Evolutionary conservation across 2,329 filamentous ascomycete genomes (phyloP).

Genomic region (Alternaria longipes): DNA sequence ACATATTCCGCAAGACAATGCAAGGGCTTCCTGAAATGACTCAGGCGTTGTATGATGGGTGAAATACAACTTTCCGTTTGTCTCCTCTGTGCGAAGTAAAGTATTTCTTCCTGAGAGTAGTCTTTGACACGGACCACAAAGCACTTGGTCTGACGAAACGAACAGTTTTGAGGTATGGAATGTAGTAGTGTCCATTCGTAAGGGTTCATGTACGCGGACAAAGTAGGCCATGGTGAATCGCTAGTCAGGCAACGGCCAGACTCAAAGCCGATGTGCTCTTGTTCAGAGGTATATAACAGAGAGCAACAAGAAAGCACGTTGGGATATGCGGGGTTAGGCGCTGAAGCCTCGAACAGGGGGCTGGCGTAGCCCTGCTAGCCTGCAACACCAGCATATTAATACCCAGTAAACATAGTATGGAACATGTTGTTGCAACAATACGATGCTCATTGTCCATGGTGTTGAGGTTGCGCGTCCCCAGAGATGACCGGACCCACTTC

Average conservation of each 20-base stretch:
- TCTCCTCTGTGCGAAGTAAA: not conserved
- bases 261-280: no score
- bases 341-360: no score
- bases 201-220: no score
- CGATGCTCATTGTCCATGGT: constrained; percentile 39
- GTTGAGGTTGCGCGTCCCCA: constrained; percentile 33
- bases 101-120: not conserved
- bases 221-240: no score
- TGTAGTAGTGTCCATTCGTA: not conserved
- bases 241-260: no score
- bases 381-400: no score
- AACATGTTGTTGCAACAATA: not conserved
- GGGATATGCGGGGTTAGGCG: no score
- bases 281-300: no score
- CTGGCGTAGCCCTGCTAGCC: no score
- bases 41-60: not conserved
- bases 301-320: no score
- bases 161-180: not conserved
- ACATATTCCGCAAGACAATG: not conserved
- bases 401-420: no score
- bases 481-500: constrained; percentile 11
- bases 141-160: not conserved
- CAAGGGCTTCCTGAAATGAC: not conserved
- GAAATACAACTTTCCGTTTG: no score
- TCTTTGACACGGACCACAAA: not conserved